Base-by-base conservation (phyloP, 2,329 filamentous ascomycete genomes). In the Cytospora leucostoma region DNA sequence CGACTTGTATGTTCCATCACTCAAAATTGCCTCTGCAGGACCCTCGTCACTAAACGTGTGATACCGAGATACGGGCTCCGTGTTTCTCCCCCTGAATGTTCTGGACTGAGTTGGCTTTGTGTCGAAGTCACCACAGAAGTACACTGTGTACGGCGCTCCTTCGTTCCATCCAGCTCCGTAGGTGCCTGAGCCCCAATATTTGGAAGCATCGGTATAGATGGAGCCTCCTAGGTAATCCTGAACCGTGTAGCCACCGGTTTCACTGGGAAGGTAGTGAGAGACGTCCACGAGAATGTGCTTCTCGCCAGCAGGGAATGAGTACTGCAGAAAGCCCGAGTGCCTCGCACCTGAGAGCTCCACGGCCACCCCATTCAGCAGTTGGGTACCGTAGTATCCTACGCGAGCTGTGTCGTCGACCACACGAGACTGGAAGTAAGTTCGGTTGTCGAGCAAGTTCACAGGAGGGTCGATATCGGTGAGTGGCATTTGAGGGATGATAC, bases 371-470 rank as follows among this genome's bases (percentile, higher is more conserved):
- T 79, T 83, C 38, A 77, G 74, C 2, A 86, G 74, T 12, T 76
- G 67, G 0, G 82, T 82, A 62, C 77, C 78, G 70, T 81, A 87
- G 67, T 84, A 84, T 0, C 84, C 84, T 0, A 86, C 80, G 12
- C 74, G 75, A 0, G 80, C 84, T 15, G 73, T 66, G 65, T 84
- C 76, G 37, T 75, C 68, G 10, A 62, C 70, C 5, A 70, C 67
- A 63, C 73, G 78, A 35, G 74, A 73, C 63, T 77, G 80, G 77
- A 77, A 84, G 76, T 78, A 78, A 1, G 76, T 78, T 2, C 64
- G 73, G 17, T 85, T 79, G 67, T 84, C 82, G 2, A 79, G 75
- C 11, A 86, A 71, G 64, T 74, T 75, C 49, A 82, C 72, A 3
- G 73, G 71, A 7, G 73, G 71, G 0, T 79, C 78, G 1, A 81